These are phyloP conservation scores for Butyriboletus appendiculatus DNA, from an alignment of 1,284 basidiomycete genomes.

Conservation along the genomic window DNA sequence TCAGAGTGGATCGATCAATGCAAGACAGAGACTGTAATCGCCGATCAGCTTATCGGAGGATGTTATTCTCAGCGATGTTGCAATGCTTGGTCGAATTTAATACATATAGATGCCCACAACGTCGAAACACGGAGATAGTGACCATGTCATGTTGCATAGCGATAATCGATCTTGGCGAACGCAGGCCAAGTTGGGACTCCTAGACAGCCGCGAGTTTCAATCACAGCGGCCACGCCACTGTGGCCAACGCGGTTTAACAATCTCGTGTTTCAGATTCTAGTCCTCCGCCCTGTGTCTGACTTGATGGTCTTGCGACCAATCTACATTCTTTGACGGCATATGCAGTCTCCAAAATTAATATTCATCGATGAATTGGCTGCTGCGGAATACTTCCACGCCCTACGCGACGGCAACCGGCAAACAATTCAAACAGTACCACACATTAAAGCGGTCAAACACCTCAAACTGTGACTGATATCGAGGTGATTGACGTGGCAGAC, in stretches of 20 bases:
- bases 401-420: conserved; percentile 23
- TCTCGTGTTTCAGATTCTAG: neutral
- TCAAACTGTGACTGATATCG: neutral
- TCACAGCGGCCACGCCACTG: no score
- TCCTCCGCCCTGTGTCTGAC: neutral
- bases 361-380: conserved; percentile 5
- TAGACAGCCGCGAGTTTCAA: neutral
- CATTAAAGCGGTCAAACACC: conserved; percentile 1
- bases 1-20: no score
- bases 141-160: neutral
- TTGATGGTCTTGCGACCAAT: neutral
- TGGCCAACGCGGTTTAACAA: neutral
- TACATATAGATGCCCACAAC: no score
- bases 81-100: no score
- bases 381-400: conserved; percentile 15
- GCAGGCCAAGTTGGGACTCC: neutral
- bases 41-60: neutral
- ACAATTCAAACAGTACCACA: conserved; percentile 1
- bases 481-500: conserved; percentile 2
- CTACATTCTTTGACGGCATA: neutral
- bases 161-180: neutral
- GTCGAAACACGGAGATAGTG: neutral
- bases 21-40: neutral
- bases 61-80: neutral
- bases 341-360: neutral